Conservation (phyloP, 345 rosid genomes). For the Euphorbia lathyris region DNA sequence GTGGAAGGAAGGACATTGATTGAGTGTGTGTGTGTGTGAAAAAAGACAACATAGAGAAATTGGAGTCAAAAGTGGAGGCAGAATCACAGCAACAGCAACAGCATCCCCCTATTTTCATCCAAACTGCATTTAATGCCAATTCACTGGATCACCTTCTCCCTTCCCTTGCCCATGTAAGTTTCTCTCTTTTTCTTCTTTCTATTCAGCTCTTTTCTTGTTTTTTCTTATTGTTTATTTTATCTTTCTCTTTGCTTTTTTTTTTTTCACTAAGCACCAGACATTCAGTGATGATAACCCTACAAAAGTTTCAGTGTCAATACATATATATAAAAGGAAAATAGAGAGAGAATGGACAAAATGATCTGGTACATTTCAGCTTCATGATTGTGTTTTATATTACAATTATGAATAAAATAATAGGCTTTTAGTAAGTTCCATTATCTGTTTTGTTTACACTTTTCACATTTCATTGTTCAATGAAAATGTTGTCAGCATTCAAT, state of each 20-base stretch:
- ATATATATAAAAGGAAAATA: background rate
- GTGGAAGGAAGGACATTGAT: background rate
- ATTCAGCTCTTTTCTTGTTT: constrained; percentile 4
- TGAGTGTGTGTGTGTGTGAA: background rate
- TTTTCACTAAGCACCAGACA: constrained; percentile 20
- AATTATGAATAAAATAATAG: background rate
- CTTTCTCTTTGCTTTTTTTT: background rate
- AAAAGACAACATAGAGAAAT: background rate
- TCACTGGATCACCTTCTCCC: constrained; percentile 19
- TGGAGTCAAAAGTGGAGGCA: constrained; percentile 11
- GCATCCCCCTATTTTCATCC: constrained; percentile 24
- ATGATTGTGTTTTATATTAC: constrained; percentile 5
- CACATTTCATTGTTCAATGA: too few species aligned
- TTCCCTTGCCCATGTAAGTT: constrained; percentile 29
- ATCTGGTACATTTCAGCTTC: background rate
- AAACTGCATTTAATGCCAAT: constrained; percentile 21
- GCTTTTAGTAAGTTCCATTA: background rate
- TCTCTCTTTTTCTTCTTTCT: background rate
- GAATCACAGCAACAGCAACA: background rate
- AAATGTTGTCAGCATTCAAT: too few species aligned
- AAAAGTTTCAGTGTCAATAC: constrained; percentile 35
- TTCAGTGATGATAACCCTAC: constrained; percentile 37
- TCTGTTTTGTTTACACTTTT: too few species aligned
- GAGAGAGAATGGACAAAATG: background rate
- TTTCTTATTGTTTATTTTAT: background rate